Percentiles rank a stretch among this genome's conserved stretches.
These are phyloP conservation scores for Phycomyces blakesleeanus DNA, from an alignment of 192 early-diverging fungal genomes.

Conservation along the genomic window DNA sequence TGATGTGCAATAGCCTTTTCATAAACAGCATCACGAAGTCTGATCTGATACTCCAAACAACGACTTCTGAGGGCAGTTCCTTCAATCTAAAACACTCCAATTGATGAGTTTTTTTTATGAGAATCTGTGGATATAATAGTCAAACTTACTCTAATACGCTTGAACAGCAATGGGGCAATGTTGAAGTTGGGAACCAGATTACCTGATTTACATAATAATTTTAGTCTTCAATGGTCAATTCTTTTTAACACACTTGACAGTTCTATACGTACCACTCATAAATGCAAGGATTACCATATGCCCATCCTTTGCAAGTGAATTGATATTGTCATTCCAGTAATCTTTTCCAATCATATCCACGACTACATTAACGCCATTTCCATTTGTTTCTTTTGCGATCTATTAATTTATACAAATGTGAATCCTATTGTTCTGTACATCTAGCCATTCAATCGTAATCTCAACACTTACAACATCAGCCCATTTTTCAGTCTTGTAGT, in stretches of 20 bases:
- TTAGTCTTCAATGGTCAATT: too few species aligned
- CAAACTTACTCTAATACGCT: conserved; percentile 49
- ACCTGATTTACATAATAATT: conserved; percentile 32
- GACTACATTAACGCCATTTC: conserved; percentile 67
- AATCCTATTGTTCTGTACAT: not conserved
- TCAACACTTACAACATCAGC: conserved; percentile 41
- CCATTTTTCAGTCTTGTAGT: conserved; percentile 72
- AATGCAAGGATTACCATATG: conserved; percentile 71
- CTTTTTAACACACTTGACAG: not conserved
- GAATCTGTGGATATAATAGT: not conserved
- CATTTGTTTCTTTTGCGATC: conserved; percentile 51
- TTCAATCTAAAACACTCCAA: conserved; percentile 41
- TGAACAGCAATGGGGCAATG: conserved; percentile 52
- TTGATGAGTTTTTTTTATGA: not conserved
- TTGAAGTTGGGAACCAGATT: conserved; percentile 41
- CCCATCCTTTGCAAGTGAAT: conserved; percentile 62
- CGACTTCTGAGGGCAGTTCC: conserved; percentile 70
- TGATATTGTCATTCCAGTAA: conserved; percentile 49
- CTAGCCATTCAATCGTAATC: not conserved
- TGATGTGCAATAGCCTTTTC: conserved; percentile 45
- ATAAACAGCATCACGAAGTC: conserved; percentile 49
- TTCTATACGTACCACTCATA: conserved; percentile 47
- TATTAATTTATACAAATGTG: conserved; percentile 1
- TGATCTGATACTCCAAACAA: conserved; percentile 57
- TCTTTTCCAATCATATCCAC: conserved; percentile 71